Conservation (phyloP, 441 rosid genomes). For the Erodium moschatum region DNA sequence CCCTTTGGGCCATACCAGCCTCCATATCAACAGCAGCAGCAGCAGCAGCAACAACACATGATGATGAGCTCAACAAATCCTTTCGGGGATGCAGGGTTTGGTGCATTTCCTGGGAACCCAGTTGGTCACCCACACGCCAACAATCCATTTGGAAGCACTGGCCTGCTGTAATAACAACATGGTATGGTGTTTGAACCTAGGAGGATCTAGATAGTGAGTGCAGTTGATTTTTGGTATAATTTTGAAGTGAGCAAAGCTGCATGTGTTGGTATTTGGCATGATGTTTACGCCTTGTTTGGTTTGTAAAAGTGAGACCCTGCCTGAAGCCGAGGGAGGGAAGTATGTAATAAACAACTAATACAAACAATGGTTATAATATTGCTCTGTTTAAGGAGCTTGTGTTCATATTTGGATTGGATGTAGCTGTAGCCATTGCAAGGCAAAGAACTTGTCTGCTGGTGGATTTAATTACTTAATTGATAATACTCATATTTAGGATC, state of each 20-base stretch:
- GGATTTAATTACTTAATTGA: no score
- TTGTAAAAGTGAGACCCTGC: conserved; percentile 21
- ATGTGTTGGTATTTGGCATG: conserved; percentile 8
- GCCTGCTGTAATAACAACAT: conserved; percentile 42
- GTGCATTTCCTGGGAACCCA: conserved; percentile 7
- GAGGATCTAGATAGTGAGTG: conserved; percentile 10
- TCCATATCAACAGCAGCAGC: conserved; percentile 35
- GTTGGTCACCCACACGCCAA: conserved; percentile 31
- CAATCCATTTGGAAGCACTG: conserved; percentile 77
- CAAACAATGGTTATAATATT: no score
- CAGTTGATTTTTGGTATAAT: conserved; percentile 19
- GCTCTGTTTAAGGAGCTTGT: no score
- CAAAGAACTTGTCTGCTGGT: no score
- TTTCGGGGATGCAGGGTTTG: conserved; percentile 62
- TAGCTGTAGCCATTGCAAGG: no score
- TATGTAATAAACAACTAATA: no score
- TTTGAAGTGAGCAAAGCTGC: conserved; percentile 16
- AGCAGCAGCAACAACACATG: conserved; percentile 40
- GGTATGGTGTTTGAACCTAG: neutral
- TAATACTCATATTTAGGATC: no score
- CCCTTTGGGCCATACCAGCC: conserved; percentile 73
- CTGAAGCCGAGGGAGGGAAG: neutral
- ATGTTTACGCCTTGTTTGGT: conserved; percentile 12
- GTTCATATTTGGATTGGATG: no score
- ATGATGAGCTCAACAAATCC: conserved; percentile 46